phyloP scores from a whole-genome alignment of 2,329 filamentous ascomycete species.

The Neofusicoccum sp. region DNA sequence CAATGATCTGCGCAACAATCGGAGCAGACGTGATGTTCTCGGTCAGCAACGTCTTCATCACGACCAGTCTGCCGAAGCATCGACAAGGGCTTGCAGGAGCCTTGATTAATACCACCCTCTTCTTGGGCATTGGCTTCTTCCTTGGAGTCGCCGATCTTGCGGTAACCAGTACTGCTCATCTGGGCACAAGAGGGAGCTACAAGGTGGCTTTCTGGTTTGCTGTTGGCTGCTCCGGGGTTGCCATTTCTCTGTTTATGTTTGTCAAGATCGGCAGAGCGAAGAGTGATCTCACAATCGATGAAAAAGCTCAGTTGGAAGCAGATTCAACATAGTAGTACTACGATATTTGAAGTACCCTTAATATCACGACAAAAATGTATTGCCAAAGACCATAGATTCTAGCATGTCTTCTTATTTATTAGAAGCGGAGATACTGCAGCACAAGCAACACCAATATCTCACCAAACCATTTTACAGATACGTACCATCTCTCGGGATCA shows the following conservation, averaged over 20 bases:
- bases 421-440: not conserved
- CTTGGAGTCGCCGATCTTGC: constrained; percentile 40
- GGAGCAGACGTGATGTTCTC: constrained; percentile 77
- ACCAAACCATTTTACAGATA: too few species aligned
- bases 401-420: too few species aligned
- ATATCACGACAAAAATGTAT: too few species aligned
- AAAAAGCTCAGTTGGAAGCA: not conserved
- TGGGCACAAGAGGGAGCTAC: constrained; percentile 37
- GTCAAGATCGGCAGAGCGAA: constrained; percentile 41
- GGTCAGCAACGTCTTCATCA: constrained; percentile 73
- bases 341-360: too few species aligned
- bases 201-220: constrained; percentile 42
- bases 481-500: too few species aligned
- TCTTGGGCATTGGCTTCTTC: constrained; percentile 40
- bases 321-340: too few species aligned
- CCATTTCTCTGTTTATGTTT: constrained; percentile 39
- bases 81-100: constrained; percentile 46
- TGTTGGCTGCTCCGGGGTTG: constrained; percentile 32
- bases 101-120: constrained; percentile 39
- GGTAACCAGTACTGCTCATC: constrained; percentile 27
- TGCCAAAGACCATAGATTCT: too few species aligned
- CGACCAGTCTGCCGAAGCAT: constrained; percentile 66
- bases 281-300: constrained; percentile 26
- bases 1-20: constrained; percentile 71
- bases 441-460: too few species aligned